Evolutionary conservation across 2,329 filamentous ascomycete species (phyloP).

Genomic region (Ceratocystis cubensis): DNA sequence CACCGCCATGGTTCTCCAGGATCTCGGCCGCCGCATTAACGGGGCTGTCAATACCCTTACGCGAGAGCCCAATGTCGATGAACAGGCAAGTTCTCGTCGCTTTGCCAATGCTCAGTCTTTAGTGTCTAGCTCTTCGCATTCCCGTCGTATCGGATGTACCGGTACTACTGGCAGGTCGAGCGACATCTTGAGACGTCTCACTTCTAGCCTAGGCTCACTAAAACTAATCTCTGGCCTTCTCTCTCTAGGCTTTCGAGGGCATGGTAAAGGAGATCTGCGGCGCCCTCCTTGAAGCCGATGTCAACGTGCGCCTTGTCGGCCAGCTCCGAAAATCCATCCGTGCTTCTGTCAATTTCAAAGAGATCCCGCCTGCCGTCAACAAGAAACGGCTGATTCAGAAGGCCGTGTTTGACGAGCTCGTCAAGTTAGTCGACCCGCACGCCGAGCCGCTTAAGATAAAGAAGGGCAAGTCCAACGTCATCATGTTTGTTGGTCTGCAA

Average conservation of each 20-base stretch:
- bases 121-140: too few relatives aligned
- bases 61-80: constrained; percentile 81
- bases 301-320: constrained; percentile 88
- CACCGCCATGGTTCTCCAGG: constrained; percentile 81
- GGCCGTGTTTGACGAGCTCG: constrained; percentile 91
- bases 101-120: neutral
- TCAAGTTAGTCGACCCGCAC: constrained; percentile 89
- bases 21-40: constrained; percentile 96
- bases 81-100: constrained; percentile 52
- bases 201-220: constrained; percentile 5
- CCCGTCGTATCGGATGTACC: neutral
- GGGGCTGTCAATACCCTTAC: constrained; percentile 89
- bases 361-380: constrained; percentile 80
- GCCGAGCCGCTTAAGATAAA: constrained; percentile 92
- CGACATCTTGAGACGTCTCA: neutral
- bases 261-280: constrained; percentile 99
- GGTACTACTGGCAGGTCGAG: neutral
- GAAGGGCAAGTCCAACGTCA: constrained; percentile 90
- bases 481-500: constrained; percentile 98
- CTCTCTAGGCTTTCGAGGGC: constrained; percentile 68
- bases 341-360: constrained; percentile 82
- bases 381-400: constrained; percentile 98
- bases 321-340: constrained; percentile 89
- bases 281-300: constrained; percentile 89
- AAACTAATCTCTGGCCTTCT: constrained; percentile 13